Percentiles rank a stretch among this genome's conserved stretches.
phyloP scores from a whole-genome alignment of 2,329 filamentous ascomycete species.

The Talaromyces verruculosus region DNA sequence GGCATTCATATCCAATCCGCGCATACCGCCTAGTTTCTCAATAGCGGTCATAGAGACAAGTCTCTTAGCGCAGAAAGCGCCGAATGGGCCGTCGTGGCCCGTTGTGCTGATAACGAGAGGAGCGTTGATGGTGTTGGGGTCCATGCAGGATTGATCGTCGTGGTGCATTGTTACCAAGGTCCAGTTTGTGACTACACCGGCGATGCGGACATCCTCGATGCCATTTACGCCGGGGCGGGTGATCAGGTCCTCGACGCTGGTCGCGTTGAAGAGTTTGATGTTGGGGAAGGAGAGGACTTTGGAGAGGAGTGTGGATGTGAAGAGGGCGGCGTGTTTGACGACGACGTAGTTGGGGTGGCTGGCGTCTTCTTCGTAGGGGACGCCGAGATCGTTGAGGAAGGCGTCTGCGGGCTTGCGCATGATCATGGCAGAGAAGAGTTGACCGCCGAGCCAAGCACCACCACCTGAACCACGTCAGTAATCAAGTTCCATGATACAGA shows the following conservation, averaged over 20 bases:
- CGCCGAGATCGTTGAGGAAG: conserved; percentile 77
- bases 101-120: conserved; percentile 86
- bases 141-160: conserved; percentile 92
- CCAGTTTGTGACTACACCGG: conserved; percentile 95
- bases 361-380: conserved; percentile 84
- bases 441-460: conserved; percentile 88
- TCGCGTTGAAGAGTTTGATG: conserved; percentile 95
- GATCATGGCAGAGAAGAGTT: conserved; percentile 93
- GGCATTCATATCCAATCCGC: conserved; percentile 85
- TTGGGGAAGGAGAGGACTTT: conserved; percentile 83
- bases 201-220: conserved; percentile 64
- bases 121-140: conserved; percentile 94
- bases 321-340: conserved; percentile 89
- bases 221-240: conserved; percentile 63
- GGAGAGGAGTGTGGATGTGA: conserved; percentile 82
- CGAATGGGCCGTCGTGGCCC: conserved; percentile 87
- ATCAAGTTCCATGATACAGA: neutral
- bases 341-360: conserved; percentile 85
- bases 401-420: conserved; percentile 89
- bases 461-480: conserved; percentile 55
- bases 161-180: conserved; percentile 85
- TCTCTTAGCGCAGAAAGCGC: conserved; percentile 86
- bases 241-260: conserved; percentile 87
- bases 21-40: conserved; percentile 85
- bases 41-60: conserved; percentile 84